Evolutionary conservation across 2,329 filamentous ascomycete species (phyloP).

Genomic region (Amphichorda felina): DNA sequence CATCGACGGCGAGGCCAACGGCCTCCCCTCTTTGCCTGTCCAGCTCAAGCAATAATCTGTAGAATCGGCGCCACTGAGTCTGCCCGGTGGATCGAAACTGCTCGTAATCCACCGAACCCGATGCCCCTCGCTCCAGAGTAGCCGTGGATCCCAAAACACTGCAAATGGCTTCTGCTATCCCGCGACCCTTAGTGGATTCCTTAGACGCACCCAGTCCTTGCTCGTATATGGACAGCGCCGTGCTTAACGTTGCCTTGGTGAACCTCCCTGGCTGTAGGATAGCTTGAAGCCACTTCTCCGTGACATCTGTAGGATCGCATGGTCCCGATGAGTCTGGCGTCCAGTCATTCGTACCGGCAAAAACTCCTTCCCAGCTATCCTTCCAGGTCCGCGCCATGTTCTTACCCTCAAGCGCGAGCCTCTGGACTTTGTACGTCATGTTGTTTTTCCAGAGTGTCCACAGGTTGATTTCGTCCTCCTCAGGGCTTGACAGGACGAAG

Average conservation of each 20-base stretch:
- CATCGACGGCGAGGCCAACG: constrained; percentile 65
- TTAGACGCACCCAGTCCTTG: constrained; percentile 35
- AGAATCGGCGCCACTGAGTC: constrained; percentile 82
- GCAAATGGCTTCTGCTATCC: constrained; percentile 66
- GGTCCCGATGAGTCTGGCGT: constrained; percentile 45
- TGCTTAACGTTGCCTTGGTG: constrained; percentile 67
- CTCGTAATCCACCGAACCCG: constrained; percentile 61
- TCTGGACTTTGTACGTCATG: constrained; percentile 63
- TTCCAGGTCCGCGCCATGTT: constrained; percentile 51
- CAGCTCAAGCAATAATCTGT: constrained; percentile 72
- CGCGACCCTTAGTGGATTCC: constrained; percentile 32
- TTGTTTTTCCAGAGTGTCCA: constrained; percentile 85
- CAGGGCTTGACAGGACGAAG: constrained; percentile 50
- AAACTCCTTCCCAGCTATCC: constrained; percentile 58
- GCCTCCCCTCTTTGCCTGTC: constrained; percentile 79
- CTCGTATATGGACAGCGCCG: constrained; percentile 72
- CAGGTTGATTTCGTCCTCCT: constrained; percentile 44
- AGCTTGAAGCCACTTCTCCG: constrained; percentile 77
- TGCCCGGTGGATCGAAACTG: constrained; percentile 64
- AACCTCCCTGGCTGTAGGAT: constrained; percentile 79
- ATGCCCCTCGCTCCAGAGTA: constrained; percentile 46
- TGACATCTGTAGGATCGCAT: constrained; percentile 56
- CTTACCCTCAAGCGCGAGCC: constrained; percentile 59
- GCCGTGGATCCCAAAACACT: constrained; percentile 59
- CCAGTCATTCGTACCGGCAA: constrained; percentile 43